Percentiles rank a stretch among this genome's conserved stretches.
phyloP scores from a whole-genome alignment of 768 basidiomycete genomes.

The Termitomyces sp. region DNA sequence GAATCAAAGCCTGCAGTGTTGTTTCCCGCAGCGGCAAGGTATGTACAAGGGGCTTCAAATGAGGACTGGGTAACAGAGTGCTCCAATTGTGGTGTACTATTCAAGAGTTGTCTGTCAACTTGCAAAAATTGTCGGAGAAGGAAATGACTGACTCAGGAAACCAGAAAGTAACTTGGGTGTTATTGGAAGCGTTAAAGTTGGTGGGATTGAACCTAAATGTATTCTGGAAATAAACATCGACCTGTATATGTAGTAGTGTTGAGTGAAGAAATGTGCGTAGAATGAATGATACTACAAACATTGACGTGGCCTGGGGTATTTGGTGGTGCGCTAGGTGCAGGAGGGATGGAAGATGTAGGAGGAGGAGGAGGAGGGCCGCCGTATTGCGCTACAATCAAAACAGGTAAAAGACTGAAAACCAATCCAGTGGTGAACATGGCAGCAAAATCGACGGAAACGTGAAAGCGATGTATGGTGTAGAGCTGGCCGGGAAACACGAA shows the following conservation, averaged over 20 bases:
- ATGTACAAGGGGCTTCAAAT: conserved; percentile 47
- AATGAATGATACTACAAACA: conserved; percentile 16
- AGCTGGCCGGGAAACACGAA: background rate
- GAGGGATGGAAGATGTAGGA: conserved; percentile 19
- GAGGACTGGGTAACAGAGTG: conserved; percentile 57
- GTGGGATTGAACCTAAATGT: conserved; percentile 36
- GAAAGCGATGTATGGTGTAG: background rate
- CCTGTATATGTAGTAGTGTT: conserved; percentile 19
- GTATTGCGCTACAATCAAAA: conserved; percentile 31
- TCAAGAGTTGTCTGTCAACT: conserved; percentile 12
- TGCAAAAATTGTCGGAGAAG: background rate
- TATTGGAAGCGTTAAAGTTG: conserved; percentile 41
- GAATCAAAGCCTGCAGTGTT: conserved; percentile 48
- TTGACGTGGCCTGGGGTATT: conserved; percentile 28
- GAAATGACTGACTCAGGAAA: conserved; percentile 37
- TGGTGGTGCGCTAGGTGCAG: conserved; percentile 35
- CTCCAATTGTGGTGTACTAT: conserved; percentile 25
- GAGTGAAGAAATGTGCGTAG: background rate
- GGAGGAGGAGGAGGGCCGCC: conserved; percentile 20
- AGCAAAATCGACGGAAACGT: background rate
- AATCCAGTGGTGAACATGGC: conserved; percentile 22
- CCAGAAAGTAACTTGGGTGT: conserved; percentile 48
- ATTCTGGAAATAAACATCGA: conserved; percentile 36
- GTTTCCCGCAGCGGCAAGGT: conserved; percentile 32
- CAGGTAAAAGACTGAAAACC: conserved; percentile 23